Evolutionary conservation across 192 early-diverging fungal species (phyloP).

Genomic region (Backusella westeae): DNA sequence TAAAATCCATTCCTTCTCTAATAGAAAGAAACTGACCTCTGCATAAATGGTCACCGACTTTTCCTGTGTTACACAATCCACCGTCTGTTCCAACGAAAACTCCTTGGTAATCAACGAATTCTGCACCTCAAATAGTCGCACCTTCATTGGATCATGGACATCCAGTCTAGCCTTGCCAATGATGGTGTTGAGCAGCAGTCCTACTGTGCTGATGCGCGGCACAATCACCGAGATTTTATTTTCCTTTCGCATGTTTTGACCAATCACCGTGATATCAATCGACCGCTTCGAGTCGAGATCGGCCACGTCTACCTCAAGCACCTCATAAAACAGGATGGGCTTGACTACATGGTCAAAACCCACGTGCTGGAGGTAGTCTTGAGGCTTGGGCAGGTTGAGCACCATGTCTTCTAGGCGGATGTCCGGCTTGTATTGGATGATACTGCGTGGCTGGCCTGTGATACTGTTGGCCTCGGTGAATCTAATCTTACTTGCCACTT

Average conservation of each 20-base stretch:
- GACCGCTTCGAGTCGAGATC: constrained; percentile 81
- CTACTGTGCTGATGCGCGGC: neutral
- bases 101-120: constrained; percentile 18
- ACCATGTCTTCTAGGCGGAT: constrained; percentile 38
- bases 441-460: constrained; percentile 25
- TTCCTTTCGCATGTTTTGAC: constrained; percentile 66
- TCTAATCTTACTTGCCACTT: constrained; percentile 67
- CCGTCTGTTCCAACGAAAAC: constrained; percentile 24
- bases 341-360: neutral
- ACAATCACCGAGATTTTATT: constrained; percentile 25
- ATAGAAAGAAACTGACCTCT: constrained; percentile 35
- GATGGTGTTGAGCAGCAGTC: neutral
- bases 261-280: constrained; percentile 68
- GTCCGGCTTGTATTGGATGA: constrained; percentile 13
- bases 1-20: neutral
- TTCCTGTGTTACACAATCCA: constrained; percentile 13
- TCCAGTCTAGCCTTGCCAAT: constrained; percentile 14
- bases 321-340: constrained; percentile 76
- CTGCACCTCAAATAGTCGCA: constrained; percentile 20
- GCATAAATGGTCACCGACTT: constrained; percentile 48
- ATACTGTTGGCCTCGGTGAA: constrained; percentile 46
- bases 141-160: neutral
- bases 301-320: constrained; percentile 74
- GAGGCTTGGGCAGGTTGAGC: neutral
- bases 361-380: constrained; percentile 16